phyloP scores from a whole-genome alignment of 1,284 basidiomycete genomes.

The Caloboletus inedulis region DNA sequence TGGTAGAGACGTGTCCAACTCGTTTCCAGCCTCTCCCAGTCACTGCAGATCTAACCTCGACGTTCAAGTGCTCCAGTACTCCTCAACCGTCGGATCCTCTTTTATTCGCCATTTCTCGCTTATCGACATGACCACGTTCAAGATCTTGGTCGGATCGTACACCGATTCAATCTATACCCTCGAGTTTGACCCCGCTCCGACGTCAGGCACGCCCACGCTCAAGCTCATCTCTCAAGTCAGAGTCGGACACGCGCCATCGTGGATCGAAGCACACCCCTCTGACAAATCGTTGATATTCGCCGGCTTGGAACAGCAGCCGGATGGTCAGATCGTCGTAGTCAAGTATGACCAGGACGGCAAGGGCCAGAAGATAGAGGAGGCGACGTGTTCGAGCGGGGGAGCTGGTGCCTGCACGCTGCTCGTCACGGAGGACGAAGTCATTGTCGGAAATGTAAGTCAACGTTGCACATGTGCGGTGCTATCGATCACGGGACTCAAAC shows the following conservation, averaged over 20 bases:
- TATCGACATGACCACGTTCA: constrained; percentile 18
- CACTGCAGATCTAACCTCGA: no score
- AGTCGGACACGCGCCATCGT: constrained; percentile 66
- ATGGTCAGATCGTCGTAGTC: constrained; percentile 57
- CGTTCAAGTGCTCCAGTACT: not conserved
- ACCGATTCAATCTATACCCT: constrained; percentile 57
- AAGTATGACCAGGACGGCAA: constrained; percentile 42
- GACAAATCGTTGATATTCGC: constrained; percentile 54
- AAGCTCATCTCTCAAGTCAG: constrained; percentile 41
- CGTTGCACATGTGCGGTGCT: no score
- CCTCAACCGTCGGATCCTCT: not conserved
- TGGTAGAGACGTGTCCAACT: not conserved
- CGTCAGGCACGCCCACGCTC: constrained; percentile 36
- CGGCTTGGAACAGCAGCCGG: constrained; percentile 54
- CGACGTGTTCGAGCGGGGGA: constrained; percentile 42
- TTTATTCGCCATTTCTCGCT: not conserved
- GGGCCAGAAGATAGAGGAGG: constrained; percentile 31
- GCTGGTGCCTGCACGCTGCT: constrained; percentile 57
- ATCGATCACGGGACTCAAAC: no score
- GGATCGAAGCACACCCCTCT: constrained; percentile 59
- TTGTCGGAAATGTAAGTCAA: constrained; percentile 65
- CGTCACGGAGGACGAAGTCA: constrained; percentile 47
- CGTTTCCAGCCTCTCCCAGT: not conserved
- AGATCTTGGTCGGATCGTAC: constrained; percentile 65
- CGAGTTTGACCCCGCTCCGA: constrained; percentile 38